Evolutionary conservation across 768 basidiomycete genomes (phyloP), one percentile per base, ranked within the genome.

Genomic region (Cubamyces sp.): DNA sequence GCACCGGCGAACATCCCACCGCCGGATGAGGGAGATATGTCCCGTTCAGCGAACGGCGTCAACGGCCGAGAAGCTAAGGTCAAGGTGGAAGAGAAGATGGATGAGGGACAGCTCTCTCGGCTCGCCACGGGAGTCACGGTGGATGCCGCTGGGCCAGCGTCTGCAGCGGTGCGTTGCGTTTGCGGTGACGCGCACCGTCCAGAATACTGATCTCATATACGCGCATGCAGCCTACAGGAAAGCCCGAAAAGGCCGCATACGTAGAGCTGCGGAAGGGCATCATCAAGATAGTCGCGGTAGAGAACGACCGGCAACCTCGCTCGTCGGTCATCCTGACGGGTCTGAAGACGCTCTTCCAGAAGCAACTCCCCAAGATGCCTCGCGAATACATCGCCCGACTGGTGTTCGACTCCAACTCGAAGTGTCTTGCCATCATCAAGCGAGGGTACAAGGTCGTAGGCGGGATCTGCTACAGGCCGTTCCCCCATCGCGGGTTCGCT

Each of bases 301-400:
- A 91, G 65, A 96, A 96, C 66, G 91, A 96, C 69, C 79, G 81
- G 25, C 76, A 86, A 47, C 86, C 90, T 2, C 85, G 87, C 30
- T 92, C 92, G 2, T 78, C 89, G 26, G 84, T 98, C 57, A 87
- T 98, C 60, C 84, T 98, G 55, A 94, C 94, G 3, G 93, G 94
- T n/a, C 80, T 98, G 60, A 98, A 98, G 77, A 95, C 93, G 9
- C 86, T 98, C 16, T 98, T 99, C 71, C 96, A 97, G 71, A 92
- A 92, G 67, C 97, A 99, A 74, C 77, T 99, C 1, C 97, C 97
- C 7, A 98, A 98, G 76, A 98, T 99, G 97, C 97, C 97, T 14
- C 82, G 94, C 70, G 97, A 98, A 73, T 99, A 99, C 72, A 98
- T 99, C 67, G 93, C 97, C 3, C 86, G 97, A 23, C 83, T 98